Base-by-base conservation (phyloP, 345 rosid genomes). In the Heritiera fomes region DNA sequence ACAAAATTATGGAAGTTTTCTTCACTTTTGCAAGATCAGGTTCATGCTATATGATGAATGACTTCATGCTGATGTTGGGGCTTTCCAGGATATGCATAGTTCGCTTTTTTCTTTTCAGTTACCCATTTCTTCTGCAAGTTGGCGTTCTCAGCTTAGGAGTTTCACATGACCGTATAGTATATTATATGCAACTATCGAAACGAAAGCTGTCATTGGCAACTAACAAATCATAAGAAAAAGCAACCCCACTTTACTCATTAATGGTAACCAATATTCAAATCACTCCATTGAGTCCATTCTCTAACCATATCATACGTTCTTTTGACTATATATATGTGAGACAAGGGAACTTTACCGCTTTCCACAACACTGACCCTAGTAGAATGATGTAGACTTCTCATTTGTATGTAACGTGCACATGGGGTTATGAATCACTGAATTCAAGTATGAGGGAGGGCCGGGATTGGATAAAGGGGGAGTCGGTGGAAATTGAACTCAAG, bases 181-280 rank as follows among this genome's bases (percentile, higher is more conserved):
- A 34, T 3, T 18, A 46, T 11, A 11, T 11, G 10, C 5, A 59
- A n/a, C 38, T 45, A 45, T 4, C 23, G 55, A 23, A 68, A 68
- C 4, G 46, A 69, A 70, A 71, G 75, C 28, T 50, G 59, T 71
- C 55, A 46, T 69, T 69, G 30, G 30, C 75, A 71, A 50, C 11
- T 8, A 28, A 23, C 7, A 71, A 47, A 71, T 50, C 59, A 49
- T 8, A 71, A 50, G 12, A 71, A 50, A 50, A 50, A 71, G 60
- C 15, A 15, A 7, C 40, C n/a, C 58, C 17, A 47, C 41, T 70
- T 47, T 49, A 7, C 41, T 28, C 4, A 34, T 34, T 28, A 66
- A 43, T 4, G n/a, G 4, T 49, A 11, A 50, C 60, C 60, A 71
- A 34, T 34, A 34, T 71, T 71, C 45, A 71, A 71, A 50, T 32